Conservation (phyloP, 1,139 yeast genomes). For the Pneumocystis oryctolagi region DNA sequence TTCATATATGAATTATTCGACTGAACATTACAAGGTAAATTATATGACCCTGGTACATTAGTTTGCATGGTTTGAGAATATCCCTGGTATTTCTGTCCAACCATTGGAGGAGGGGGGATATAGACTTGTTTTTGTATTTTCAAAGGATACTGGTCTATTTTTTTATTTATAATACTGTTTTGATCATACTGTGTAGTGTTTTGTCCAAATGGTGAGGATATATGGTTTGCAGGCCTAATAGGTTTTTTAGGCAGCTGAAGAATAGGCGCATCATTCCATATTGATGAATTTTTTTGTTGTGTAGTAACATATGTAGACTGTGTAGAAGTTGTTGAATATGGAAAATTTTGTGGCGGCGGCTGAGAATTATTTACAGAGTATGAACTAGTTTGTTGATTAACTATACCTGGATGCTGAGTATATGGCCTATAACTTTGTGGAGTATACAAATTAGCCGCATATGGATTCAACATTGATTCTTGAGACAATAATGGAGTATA, state of each 20-base stretch:
- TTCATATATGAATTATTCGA: constrained; percentile 1
- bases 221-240: constrained; percentile 1
- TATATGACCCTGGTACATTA: constrained; percentile 10
- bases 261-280: constrained; percentile 91
- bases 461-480: not conserved
- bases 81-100: constrained; percentile 17
- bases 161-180: not conserved
- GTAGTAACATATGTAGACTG: constrained; percentile 15
- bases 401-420: not conserved
- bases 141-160: constrained; percentile 12
- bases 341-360: not conserved
- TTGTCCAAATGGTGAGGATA: not conserved
- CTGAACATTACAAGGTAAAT: constrained; percentile 6
- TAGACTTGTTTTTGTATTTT: constrained; percentile 13
- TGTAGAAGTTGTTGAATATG: constrained; percentile 12
- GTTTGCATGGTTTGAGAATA: constrained; percentile 15
- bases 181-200: not conserved
- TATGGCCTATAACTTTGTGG: not conserved
- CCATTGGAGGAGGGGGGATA: constrained; percentile 18
- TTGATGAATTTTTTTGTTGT: constrained; percentile 51
- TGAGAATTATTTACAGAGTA: not conserved
- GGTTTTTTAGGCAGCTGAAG: constrained; percentile 14
- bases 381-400: not conserved
- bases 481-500: not conserved
- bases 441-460: not conserved